Conservation (phyloP, 306 rosid species). For the Heteromeles arbutifolia region DNA sequence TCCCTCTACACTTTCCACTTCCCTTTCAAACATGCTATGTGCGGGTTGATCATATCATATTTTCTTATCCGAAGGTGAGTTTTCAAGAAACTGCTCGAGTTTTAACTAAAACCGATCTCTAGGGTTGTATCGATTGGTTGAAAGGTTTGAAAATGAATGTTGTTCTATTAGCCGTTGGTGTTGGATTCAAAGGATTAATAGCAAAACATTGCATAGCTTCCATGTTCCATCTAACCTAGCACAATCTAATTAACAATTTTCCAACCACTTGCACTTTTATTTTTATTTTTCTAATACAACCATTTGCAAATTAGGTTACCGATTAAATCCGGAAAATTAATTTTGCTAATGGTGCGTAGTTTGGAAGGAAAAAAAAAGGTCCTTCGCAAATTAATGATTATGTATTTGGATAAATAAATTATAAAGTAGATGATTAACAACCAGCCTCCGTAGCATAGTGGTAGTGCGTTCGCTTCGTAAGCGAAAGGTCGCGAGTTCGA, state of each 20-base stretch:
- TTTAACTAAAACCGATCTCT: too few species aligned
- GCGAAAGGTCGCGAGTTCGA: conserved; percentile 99
- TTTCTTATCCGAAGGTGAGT: background rate
- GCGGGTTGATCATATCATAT: background rate
- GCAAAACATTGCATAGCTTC: background rate
- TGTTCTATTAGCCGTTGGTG: background rate
- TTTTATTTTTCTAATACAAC: background rate
- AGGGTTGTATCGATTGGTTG: background rate
- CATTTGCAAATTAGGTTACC: background rate
- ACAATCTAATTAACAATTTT: background rate
- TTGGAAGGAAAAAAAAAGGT: too few species aligned
- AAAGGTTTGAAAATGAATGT: background rate
- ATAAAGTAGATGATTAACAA: background rate
- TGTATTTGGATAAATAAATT: fast-evolving
- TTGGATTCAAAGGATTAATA: background rate
- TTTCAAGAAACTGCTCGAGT: background rate
- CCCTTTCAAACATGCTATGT: background rate
- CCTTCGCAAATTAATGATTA: background rate
- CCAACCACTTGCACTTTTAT: background rate
- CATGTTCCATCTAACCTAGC: background rate
- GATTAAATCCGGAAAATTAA: background rate
- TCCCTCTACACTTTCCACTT: background rate
- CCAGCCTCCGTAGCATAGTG: conserved; percentile 94
- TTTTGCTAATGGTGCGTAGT: too few species aligned
- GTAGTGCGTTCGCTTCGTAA: conserved; percentile 99